Percentiles rank a stretch among this genome's conserved stretches.
These are phyloP conservation scores for Tulasnella sp. DNA, from an alignment of 768 basidiomycete species.

Conservation along the genomic window DNA sequence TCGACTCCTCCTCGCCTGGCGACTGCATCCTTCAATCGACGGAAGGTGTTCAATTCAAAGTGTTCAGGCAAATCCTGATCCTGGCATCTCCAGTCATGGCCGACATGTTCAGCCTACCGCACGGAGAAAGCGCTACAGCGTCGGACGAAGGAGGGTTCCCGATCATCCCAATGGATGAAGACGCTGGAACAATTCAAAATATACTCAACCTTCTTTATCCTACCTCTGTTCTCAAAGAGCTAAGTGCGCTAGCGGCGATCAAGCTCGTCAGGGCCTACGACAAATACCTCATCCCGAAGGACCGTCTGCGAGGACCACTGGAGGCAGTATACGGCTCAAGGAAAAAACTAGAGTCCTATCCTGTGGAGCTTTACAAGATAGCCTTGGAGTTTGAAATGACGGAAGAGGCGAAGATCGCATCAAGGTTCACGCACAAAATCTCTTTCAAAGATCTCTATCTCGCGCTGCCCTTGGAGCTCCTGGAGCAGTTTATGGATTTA, in stretches of 20 bases:
- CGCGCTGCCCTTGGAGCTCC: not conserved
- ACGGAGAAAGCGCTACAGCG: not conserved
- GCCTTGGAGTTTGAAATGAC: not conserved
- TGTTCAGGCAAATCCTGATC: not conserved
- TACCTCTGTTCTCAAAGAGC: not conserved
- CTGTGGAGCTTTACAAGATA: not conserved
- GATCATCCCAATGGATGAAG: not conserved
- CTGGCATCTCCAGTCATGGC: not conserved
- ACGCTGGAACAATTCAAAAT: not conserved
- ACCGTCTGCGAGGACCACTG: not conserved
- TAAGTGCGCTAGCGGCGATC: not conserved
- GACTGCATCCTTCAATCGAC: not conserved
- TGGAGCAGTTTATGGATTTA: not conserved
- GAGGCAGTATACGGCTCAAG: not conserved
- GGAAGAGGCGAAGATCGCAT: not conserved
- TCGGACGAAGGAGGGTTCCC: not conserved
- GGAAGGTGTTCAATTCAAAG: not conserved
- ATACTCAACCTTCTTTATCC: not conserved
- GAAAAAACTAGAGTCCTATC: not conserved
- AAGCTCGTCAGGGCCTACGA: not conserved
- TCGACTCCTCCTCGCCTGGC: not conserved
- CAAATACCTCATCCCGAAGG: not conserved
- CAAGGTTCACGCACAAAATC: not conserved
- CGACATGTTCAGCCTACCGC: not conserved
- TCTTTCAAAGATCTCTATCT: not conserved